Conservation (phyloP, 768 basidiomycete species). For the Mycena haematopus region DNA sequence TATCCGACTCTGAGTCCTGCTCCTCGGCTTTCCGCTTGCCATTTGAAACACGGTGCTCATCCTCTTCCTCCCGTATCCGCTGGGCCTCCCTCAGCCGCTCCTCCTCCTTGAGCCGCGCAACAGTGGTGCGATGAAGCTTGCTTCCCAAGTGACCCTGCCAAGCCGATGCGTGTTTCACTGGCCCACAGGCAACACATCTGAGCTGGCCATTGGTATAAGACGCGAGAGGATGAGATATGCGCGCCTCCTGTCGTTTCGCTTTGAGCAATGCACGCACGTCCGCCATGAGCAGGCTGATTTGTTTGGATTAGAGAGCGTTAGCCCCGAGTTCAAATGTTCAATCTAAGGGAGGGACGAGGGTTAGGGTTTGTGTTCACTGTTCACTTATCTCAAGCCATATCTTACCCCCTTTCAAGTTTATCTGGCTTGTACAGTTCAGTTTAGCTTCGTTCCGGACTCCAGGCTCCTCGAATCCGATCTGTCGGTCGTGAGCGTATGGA, state of each 20-base stretch:
- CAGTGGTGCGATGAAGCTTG: constrained; percentile 76
- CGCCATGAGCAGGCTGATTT: constrained; percentile 53
- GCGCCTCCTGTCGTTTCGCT: constrained; percentile 80
- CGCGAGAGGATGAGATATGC: constrained; percentile 76
- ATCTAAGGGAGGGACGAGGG: too few species aligned
- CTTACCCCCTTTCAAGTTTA: too few species aligned
- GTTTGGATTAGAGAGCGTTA: background rate
- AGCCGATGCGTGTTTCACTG: constrained; percentile 79
- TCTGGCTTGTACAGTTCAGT: too few species aligned
- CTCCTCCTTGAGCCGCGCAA: constrained; percentile 63
- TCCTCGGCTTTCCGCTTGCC: constrained; percentile 46
- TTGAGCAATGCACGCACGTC: constrained; percentile 83
- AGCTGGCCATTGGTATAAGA: constrained; percentile 74
- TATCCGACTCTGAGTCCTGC: constrained; percentile 41
- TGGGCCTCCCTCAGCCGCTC: constrained; percentile 50
- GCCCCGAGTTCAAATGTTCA: background rate
- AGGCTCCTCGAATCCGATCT: too few species aligned
- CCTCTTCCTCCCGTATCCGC: constrained; percentile 41
- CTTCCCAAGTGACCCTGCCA: constrained; percentile 89
- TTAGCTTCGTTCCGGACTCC: too few species aligned
- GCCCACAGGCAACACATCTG: constrained; percentile 70
- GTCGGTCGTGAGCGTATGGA: background rate
- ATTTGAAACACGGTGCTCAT: constrained; percentile 43
- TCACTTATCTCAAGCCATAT: too few species aligned
- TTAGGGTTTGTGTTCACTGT: too few species aligned